Base-by-base conservation (phyloP, 192 early-diverging fungal species). In the Coemansia sp. region DNA sequence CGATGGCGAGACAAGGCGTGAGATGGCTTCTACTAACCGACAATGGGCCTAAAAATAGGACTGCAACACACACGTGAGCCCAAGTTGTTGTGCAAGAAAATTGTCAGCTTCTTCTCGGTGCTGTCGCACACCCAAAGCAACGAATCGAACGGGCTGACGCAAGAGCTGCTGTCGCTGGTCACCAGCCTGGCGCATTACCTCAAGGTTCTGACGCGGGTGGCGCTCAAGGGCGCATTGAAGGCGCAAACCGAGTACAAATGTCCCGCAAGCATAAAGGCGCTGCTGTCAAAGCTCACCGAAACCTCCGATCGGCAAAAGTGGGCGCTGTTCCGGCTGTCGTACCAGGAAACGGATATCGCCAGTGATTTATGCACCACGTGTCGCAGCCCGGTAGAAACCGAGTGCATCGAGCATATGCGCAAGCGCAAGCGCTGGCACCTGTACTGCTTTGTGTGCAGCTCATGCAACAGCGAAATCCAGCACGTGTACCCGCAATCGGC, bases 31-130 rank as follows among this genome's bases (percentile, higher is more conserved):
- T 12, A 20, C 14, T 46, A 58, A 40, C 12, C 30, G 5, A 21
- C 3, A 43, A 43, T 43, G 23, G 23, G 4, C 7, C 36, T 31
- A 36, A 17, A 31, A 18, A 58, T 58, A 74, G 75, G 66, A 65
- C 74, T 90, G 42, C 85, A 89, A 56, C 82, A 90, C 61, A 88
- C 84, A 30, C 76, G 90, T 23, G 95, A 97, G 73, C 93, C 96
- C 10, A 97, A 93, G 81, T 85, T 96, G 80, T 81, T 99, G 47
- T 92, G 92, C 60, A 95, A 94, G 69, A 90, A 89, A 66, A 93
- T 96, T 54, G 88, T 96, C 48, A 88, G 87, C 59, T 97, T 97
- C 66, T 97, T 99, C 72, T 89, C 93, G 6, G 58, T 96, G 17
- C 78, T 99, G 31, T 88, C 87, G 3, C 83, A 89, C 60, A 85